Evolutionary conservation across 2,329 filamentous ascomycete species (phyloP).

Genomic region (Talaromyces sp.): DNA sequence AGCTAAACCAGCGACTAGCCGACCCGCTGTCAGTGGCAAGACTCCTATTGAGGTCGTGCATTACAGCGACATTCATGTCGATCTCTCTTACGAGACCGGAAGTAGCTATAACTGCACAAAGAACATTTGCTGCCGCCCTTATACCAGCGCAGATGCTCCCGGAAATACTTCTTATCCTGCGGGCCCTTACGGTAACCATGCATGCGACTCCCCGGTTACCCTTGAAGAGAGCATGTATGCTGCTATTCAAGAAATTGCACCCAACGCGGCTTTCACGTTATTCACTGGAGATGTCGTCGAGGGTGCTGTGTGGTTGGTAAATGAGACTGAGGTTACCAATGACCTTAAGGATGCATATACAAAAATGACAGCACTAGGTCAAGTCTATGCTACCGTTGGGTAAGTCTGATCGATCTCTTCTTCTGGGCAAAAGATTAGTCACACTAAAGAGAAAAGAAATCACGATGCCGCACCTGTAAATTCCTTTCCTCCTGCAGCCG

Average conservation of each 20-base stretch:
- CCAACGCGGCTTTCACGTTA: slow-evolving; percentile 48
- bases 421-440: neutral
- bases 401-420: neutral
- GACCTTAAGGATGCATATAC: slow-evolving; percentile 47
- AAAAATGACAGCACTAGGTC: slow-evolving; percentile 45
- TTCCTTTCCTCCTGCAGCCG: slow-evolving; percentile 45
- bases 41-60: slow-evolving; percentile 55
- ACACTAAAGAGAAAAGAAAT: slow-evolving; percentile 34
- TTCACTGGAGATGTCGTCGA: slow-evolving; percentile 61
- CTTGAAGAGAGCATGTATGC: slow-evolving; percentile 54
- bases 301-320: slow-evolving; percentile 43
- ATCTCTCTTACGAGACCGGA: slow-evolving; percentile 54
- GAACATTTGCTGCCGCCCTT: slow-evolving; percentile 59
- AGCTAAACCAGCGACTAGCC: slow-evolving; percentile 36
- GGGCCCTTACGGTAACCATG: slow-evolving; percentile 51
- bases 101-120: slow-evolving; percentile 56
- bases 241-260: slow-evolving; percentile 43
- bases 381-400: slow-evolving; percentile 53
- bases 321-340: slow-evolving; percentile 31
- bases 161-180: slow-evolving; percentile 50
- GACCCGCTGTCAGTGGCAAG: slow-evolving; percentile 47
- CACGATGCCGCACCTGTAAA: slow-evolving; percentile 55
- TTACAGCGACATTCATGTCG: slow-evolving; percentile 60
- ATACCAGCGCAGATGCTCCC: slow-evolving; percentile 47
- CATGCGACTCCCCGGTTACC: slow-evolving; percentile 51